These are phyloP conservation scores for Xerophyta viscosa DNA, from an alignment of 106 monocot genomes.

Conservation along the genomic window DNA sequence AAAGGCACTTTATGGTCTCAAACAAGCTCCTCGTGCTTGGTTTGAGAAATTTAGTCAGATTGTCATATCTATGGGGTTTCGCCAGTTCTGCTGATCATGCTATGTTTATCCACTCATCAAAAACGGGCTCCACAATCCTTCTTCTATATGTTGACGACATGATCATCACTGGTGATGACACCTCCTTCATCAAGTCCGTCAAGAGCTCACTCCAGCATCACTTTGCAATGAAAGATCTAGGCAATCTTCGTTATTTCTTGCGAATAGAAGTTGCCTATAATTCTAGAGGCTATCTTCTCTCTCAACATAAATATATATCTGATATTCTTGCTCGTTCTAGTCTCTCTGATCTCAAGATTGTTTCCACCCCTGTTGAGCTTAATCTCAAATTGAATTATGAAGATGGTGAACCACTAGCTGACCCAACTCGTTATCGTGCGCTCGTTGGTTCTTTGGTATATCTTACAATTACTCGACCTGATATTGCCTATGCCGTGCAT, in stretches of 20 bases:
- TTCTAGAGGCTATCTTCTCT: background rate
- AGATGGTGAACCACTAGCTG: background rate
- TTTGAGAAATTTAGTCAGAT: background rate
- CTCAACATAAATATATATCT: background rate
- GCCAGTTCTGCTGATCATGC: background rate
- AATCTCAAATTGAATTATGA: background rate
- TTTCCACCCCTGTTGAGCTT: background rate
- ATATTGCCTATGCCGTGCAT: slow-evolving; percentile 4
- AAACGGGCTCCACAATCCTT: too few relatives aligned
- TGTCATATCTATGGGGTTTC: background rate
- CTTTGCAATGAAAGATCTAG: slow-evolving; percentile 1
- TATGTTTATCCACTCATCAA: background rate
- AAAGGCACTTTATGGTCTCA: background rate
- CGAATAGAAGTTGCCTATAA: background rate
- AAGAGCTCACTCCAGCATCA: background rate
- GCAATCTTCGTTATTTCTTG: background rate
- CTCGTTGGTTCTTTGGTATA: background rate
- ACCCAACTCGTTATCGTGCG: background rate
- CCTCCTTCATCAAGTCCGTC: background rate
- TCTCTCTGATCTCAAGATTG: background rate
- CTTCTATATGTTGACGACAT: slow-evolving; percentile 1
- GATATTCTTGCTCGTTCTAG: background rate
- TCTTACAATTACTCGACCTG: background rate
- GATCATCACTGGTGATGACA: slow-evolving; percentile 5
- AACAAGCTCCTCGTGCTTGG: background rate